phyloP scores from a whole-genome alignment of 495 filamentous ascomycete species.

The Neurospora sp. region DNA sequence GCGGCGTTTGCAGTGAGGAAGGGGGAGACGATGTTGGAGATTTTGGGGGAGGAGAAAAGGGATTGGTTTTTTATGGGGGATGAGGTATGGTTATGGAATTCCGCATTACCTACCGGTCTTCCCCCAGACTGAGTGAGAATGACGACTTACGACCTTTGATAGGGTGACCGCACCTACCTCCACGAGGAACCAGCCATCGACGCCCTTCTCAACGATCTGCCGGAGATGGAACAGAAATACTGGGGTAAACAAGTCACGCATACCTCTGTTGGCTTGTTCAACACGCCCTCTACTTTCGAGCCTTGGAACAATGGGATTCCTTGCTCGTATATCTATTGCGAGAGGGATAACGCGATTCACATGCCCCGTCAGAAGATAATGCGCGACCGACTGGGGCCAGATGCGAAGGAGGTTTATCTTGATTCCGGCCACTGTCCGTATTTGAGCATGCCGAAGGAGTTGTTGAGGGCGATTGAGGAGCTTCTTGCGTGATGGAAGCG shows the following conservation, averaged over 20 bases:
- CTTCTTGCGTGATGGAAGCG: not conserved
- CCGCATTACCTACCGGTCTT: too few relatives aligned
- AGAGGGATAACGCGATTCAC: not conserved
- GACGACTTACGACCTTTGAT: not conserved
- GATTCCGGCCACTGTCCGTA: not conserved
- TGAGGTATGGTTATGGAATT: not conserved
- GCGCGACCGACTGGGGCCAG: not conserved
- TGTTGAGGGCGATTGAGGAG: not conserved
- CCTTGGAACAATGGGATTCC: not conserved
- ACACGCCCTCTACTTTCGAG: not conserved
- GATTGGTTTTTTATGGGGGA: not conserved
- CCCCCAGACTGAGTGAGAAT: not conserved
- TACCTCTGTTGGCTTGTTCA: not conserved
- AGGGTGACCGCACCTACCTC: not conserved
- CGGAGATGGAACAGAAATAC: not conserved
- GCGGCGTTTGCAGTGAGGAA: not conserved
- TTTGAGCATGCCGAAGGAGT: not conserved
- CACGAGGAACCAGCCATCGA: not conserved
- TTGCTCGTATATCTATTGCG: not conserved
- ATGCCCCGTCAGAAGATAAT: not conserved
- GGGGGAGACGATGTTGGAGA: not conserved
- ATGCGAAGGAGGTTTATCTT: not conserved
- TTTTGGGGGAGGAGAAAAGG: not conserved
- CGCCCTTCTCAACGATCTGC: not conserved
- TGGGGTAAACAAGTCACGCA: not conserved